Conservation (phyloP, 331 rosid genomes). For the Acacia pycnantha region DNA sequence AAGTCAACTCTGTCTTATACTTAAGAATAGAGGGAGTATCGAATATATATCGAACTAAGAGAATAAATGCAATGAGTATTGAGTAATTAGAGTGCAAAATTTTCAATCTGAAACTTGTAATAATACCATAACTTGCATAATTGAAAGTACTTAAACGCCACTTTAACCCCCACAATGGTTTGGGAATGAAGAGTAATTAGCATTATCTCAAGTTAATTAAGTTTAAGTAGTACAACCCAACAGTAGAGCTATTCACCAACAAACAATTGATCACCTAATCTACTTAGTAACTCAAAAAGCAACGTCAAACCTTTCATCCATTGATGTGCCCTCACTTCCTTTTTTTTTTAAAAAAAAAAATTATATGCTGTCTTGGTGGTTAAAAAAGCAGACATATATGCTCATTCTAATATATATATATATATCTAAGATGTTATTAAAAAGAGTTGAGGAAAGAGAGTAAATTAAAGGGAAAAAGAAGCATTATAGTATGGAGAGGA, state of each 20-base stretch:
- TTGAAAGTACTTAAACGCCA: not conserved
- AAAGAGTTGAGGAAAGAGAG: not conserved
- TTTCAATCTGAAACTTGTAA: not conserved
- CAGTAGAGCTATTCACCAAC: not conserved
- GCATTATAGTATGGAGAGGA: not conserved
- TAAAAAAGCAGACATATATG: no score
- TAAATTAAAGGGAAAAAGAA: not conserved
- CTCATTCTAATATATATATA: not conserved
- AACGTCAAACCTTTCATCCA: not conserved
- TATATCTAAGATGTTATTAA: no score
- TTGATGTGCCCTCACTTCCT: no score
- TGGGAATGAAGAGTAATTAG: not conserved
- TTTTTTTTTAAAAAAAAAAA: no score
- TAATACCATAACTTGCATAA: not conserved
- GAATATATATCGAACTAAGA: not conserved
- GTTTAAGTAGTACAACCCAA: not conserved
- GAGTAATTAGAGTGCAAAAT: not conserved
- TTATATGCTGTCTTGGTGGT: no score
- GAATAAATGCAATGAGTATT: not conserved
- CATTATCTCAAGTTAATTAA: not conserved
- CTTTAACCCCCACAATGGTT: not conserved
- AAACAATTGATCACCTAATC: not conserved
- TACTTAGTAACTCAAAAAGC: not conserved
- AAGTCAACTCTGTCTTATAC: no score
- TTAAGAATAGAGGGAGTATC: no score